Evolutionary conservation across 1,139 yeast genomes (phyloP).

Genomic region (Eremothecium coryli): DNA sequence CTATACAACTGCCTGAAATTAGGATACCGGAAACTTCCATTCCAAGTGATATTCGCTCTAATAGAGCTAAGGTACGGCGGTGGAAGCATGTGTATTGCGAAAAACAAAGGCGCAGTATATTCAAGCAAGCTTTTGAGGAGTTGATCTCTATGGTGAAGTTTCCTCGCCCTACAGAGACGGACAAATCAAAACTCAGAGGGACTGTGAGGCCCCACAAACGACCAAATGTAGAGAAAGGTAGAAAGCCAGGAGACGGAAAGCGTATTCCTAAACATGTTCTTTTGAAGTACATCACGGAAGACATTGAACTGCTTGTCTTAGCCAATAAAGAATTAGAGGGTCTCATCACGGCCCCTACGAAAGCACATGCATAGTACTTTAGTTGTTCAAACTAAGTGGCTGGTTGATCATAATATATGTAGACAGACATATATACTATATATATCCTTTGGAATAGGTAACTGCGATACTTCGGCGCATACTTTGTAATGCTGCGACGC

Average conservation of each 20-base stretch:
- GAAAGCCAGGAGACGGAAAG: conserved; percentile 13
- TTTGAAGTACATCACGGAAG: conserved; percentile 25
- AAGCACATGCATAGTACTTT: no score
- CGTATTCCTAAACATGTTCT: conserved; percentile 27
- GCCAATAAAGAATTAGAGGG: conserved; percentile 25
- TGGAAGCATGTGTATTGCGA: conserved; percentile 31
- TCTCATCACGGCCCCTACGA: conserved; percentile 5
- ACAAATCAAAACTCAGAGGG: conserved; percentile 4
- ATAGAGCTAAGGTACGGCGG: conserved; percentile 20
- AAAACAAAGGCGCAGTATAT: conserved; percentile 26
- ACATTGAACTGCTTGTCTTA: conserved; percentile 20
- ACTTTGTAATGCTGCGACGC: no score
- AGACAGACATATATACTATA: background rate
- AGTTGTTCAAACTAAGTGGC: background rate
- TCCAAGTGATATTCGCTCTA: conserved; percentile 18
- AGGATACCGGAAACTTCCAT: conserved; percentile 18
- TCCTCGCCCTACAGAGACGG: conserved; percentile 13
- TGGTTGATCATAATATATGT: background rate
- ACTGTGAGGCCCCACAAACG: background rate
- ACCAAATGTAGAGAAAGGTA: background rate
- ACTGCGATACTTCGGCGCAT: no score
- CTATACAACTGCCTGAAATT: conserved; percentile 22
- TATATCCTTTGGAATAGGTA: background rate
- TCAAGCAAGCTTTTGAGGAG: conserved; percentile 25
- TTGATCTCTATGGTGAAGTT: conserved; percentile 17